Evolutionary conservation across 2,329 filamentous ascomycete species (phyloP), one percentile per base, ranked within the genome.

Genomic region (Stenocarpella maydis): DNA sequence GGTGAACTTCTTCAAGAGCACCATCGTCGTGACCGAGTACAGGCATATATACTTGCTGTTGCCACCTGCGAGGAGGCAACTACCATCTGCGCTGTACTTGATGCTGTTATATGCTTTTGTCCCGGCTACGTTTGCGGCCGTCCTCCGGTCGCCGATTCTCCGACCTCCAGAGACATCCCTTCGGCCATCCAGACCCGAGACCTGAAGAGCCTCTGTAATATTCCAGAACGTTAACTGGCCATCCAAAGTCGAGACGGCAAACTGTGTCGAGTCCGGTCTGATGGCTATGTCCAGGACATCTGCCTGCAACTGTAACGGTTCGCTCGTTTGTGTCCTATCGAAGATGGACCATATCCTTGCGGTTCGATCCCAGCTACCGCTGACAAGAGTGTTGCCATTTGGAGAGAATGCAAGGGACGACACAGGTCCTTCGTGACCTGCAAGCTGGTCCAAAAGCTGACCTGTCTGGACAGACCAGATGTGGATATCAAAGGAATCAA

Each of bases 1-100:
- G 1, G 95, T 98, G 77, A 92, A 99, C 78, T 98, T 98, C 79
- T 97, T 97, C 68, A 98, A 84, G 14, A 99, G 83, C 0, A 96
- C 94, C 79, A 96, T 94, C 0, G 95, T 97, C 69, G 90, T 90
- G 39, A 97, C 93, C n/a, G 97, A 95, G 81, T 99, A 99, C 69
- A 99, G 81, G 78, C 96, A 98, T 65, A 99, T 98, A 80, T 97
- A 98, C 82, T 99, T 99, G 90, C 94, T 98, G 84, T 96, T 97
- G 39, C 96, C 96, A 58, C 90, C 95, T 0, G 95, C 96, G 49
- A 99, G 84, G 14, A 99, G 85, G 75, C 96, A 98, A 72, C 90
- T 92, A 15, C 96, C 96, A 77, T 99, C 96, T 1, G 93, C 92
- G 78, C 94, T 97, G 82, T 98, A 99, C 66, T 88, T 89, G 73